Base-by-base conservation (phyloP, 768 basidiomycete genomes). In the Pleurotus cornucopiae region DNA sequence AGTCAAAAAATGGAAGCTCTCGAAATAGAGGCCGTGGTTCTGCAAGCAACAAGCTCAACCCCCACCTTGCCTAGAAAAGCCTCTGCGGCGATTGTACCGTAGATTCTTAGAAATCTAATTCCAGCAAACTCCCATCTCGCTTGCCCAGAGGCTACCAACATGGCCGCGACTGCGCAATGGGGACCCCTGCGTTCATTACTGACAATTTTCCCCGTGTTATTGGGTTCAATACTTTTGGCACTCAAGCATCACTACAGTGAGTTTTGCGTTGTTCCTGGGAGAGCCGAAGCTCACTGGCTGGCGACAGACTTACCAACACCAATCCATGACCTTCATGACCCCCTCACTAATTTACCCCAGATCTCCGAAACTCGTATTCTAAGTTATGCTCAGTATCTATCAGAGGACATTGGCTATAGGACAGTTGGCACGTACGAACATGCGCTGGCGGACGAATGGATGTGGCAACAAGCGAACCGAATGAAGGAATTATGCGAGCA, bases 371-470 rank as follows among this genome's bases (percentile, higher is more conserved):
- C 79, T 0, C 80, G 79, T 12, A 87, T 92, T 51, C 79, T 91
- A 2, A 76, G 73, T 5, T 73, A 84, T 46, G 81, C 85, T 2
- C 82, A 79, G 60, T 69, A 85, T 57, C 80, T 93, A 5, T 91
- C 93, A 0, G 93, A 94, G 65, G 85, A 82, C 4, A 92, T 94
- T 46, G 95, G 94, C 1, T 98, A 85, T 71, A 79, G 96, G 47
- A 97, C 91, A 0, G 91, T 96, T 7, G 96, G 96, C 1, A 94
- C 94, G 0, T 77, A 78, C 30, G 94, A 98, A 67, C 93, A 96
- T 71, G 88, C 90, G 0, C 67, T 83, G 23, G 93, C 89, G 3
- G 94, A 97, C 62, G 72, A 76, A 21, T 98, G 93, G 85, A 85
- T 95, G 79, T 64, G 86, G 18, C 71, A 80, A 46, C 81, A 87